These are phyloP conservation scores for Trametes versicolor DNA, from an alignment of 1,284 basidiomycete species.

Conservation along the genomic window DNA sequence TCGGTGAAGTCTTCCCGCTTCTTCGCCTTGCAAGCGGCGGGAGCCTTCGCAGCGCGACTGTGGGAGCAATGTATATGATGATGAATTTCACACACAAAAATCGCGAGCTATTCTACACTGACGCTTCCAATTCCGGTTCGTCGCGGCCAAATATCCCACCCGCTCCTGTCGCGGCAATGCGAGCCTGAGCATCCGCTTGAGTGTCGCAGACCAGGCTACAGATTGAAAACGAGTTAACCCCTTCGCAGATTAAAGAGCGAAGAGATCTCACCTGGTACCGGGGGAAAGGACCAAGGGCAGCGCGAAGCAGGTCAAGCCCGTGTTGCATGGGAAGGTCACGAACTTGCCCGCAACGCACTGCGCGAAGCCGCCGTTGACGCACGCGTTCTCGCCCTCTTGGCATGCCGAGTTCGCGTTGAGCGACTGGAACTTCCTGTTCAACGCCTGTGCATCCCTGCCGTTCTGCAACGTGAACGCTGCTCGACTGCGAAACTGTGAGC, in stretches of 20 bases:
- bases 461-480: conserved; percentile 35
- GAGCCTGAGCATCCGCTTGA: conserved; percentile 54
- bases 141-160: conserved; percentile 40
- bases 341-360: conserved; percentile 53
- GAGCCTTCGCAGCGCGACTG: conserved; percentile 22
- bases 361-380: conserved; percentile 49
- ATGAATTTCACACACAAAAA: conserved; percentile 13
- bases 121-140: conserved; percentile 28
- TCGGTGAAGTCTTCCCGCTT: conserved; percentile 16
- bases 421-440: conserved; percentile 43
- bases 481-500: conserved; percentile 40
- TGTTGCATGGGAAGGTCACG: conserved; percentile 46
- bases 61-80: conserved; percentile 13
- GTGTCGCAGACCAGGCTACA: conserved; percentile 53
- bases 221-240: conserved; percentile 32
- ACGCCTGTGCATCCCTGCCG: conserved; percentile 48
- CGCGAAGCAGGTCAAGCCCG: conserved; percentile 50
- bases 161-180: conserved; percentile 62
- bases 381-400: conserved; percentile 49
- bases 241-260: conserved; percentile 41
- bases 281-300: conserved; percentile 58
- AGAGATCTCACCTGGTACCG: conserved; percentile 48
- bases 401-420: conserved; percentile 37
- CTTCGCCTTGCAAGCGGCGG: conserved; percentile 21
- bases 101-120: conserved; percentile 21